Evolutionary conservation across 345 rosid species (phyloP).

Genomic region (Citrus maxima): DNA sequence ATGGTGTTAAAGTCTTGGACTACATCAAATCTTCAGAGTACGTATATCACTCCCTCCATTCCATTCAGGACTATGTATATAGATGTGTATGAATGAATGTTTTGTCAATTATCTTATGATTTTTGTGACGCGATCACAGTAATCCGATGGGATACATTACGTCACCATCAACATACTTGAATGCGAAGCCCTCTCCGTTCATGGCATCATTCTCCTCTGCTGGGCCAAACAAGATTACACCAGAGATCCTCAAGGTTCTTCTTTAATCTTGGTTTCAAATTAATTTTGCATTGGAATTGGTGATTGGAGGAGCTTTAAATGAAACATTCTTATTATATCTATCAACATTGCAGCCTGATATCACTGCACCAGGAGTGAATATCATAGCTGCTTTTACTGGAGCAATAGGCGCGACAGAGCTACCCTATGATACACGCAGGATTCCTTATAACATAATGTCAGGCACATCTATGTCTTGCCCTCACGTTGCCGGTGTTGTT

Average conservation of each 20-base stretch:
- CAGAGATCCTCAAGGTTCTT: slow-evolving; percentile 61
- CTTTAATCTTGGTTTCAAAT: background rate
- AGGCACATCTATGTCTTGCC: slow-evolving; percentile 69
- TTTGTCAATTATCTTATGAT: background rate
- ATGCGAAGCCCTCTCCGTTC: slow-evolving; percentile 55
- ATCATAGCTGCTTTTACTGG: slow-evolving; percentile 54
- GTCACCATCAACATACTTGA: slow-evolving; percentile 16
- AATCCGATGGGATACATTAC: slow-evolving; percentile 45
- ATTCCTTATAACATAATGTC: slow-evolving; percentile 32
- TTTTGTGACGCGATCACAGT: slow-evolving; percentile 17
- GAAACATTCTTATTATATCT: background rate
- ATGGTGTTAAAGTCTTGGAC: slow-evolving; percentile 39
- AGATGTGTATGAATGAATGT: background rate
- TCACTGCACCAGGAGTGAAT: slow-evolving; percentile 80
- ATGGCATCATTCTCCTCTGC: slow-evolving; percentile 59
- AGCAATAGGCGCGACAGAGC: slow-evolving; percentile 33
- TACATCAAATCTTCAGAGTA: slow-evolving; percentile 41
- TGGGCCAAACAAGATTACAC: slow-evolving; percentile 61
- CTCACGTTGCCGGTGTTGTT: slow-evolving; percentile 51
- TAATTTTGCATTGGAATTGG: background rate
- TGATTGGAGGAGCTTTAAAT: no score
- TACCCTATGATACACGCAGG: slow-evolving; percentile 34
- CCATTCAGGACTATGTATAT: background rate
- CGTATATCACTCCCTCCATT: background rate
- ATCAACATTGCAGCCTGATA: slow-evolving; percentile 47